Conservation (phyloP, 202 grass and related monocot genomes). For the Hordeum pubiflorum region DNA sequence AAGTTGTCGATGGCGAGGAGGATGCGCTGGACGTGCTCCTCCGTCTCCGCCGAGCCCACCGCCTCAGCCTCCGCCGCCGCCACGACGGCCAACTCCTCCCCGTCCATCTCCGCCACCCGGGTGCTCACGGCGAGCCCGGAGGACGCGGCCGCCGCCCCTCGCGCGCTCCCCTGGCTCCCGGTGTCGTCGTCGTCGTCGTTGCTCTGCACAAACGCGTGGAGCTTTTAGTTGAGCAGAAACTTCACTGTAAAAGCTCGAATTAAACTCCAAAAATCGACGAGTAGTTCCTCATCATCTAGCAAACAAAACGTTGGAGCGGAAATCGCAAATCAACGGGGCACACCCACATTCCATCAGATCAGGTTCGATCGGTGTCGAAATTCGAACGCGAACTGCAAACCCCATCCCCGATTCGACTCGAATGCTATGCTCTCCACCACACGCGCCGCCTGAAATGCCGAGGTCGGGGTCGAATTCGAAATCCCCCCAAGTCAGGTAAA, state of each 20-base stretch:
- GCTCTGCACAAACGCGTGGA: constrained; percentile 15
- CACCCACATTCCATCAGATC: background rate
- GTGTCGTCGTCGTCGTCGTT: constrained; percentile 37
- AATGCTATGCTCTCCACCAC: background rate
- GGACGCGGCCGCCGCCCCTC: constrained; percentile 18
- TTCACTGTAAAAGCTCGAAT: background rate
- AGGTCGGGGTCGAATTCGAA: background rate
- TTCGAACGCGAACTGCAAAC: background rate
- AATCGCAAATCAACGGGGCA: background rate
- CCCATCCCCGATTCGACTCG: too few relatives aligned
- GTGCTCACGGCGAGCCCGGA: background rate
- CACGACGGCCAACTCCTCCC: background rate
- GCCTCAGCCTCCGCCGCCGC: background rate
- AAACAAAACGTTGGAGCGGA: background rate
- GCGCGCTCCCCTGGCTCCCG: constrained; percentile 26
- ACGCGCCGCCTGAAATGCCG: background rate
- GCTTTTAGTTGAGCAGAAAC: too few relatives aligned
- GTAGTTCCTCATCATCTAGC: background rate
- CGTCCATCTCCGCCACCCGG: background rate
- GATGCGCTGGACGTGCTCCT: constrained; percentile 68
- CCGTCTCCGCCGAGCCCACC: constrained; percentile 41
- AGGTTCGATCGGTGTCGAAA: background rate
- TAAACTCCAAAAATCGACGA: background rate
- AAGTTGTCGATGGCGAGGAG: constrained; percentile 69
- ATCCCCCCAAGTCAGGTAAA: background rate